phyloP scores from a whole-genome alignment of 305 asterid genomes.

The Lippia alba region DNA sequence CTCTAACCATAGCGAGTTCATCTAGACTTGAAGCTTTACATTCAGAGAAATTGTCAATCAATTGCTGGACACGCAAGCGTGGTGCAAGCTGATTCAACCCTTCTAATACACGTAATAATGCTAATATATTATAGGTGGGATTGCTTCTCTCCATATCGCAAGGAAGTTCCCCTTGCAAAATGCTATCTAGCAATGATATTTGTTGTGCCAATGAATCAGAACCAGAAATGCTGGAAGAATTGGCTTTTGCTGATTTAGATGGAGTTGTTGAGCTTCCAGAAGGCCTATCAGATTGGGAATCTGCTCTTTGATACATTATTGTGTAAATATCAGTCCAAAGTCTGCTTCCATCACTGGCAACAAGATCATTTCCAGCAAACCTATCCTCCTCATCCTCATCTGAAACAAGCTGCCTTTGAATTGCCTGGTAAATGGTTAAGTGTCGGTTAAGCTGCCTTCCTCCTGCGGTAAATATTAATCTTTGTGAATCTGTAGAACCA shows the following conservation, averaged over 20 bases:
- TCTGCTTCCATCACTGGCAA: slow-evolving; percentile 90
- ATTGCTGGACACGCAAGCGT: slow-evolving; percentile 65
- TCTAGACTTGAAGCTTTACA: slow-evolving; percentile 66
- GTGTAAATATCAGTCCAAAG: slow-evolving; percentile 91
- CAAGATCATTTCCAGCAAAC: slow-evolving; percentile 74
- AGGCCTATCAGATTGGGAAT: slow-evolving; percentile 65
- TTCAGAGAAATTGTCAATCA: slow-evolving; percentile 72
- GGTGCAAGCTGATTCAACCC: slow-evolving; percentile 97
- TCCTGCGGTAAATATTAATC: slow-evolving; percentile 76
- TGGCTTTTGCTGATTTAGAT: slow-evolving; percentile 64
- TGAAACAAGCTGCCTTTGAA: slow-evolving; percentile 84
- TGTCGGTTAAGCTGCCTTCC: slow-evolving; percentile 87
- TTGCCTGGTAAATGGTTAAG: slow-evolving; percentile 90
- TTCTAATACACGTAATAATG: slow-evolving; percentile 91
- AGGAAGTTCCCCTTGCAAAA: slow-evolving; percentile 92
- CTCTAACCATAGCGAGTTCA: slow-evolving; percentile 53
- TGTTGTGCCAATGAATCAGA: slow-evolving; percentile 51
- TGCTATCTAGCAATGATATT: slow-evolving; percentile 85
- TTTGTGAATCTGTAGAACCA: slow-evolving; percentile 68
- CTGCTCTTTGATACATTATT: slow-evolving; percentile 86
- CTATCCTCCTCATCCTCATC: slow-evolving; percentile 90
- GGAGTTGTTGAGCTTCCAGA: slow-evolving; percentile 58
- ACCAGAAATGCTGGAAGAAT: slow-evolving; percentile 51
- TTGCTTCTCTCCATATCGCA: slow-evolving; percentile 90
- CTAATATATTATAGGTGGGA: slow-evolving; percentile 87